phyloP scores from a whole-genome alignment of 768 basidiomycete species.

The Kwoniella dendrophila region DNA sequence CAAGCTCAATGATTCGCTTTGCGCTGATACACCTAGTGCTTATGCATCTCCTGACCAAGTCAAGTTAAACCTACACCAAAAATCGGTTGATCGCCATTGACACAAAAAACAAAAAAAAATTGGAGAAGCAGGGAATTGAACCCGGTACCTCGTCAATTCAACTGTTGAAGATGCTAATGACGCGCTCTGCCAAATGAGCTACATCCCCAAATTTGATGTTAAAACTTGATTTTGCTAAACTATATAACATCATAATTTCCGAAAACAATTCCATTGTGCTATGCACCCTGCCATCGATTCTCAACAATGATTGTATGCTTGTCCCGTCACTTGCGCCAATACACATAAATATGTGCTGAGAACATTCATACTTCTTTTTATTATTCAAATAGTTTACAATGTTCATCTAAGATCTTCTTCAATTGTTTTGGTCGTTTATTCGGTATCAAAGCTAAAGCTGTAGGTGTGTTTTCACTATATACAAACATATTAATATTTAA shows the following conservation, averaged over 20 bases:
- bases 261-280: too few species aligned
- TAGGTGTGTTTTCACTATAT: conserved; percentile 54
- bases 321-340: too few species aligned
- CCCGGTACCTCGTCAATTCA: conserved; percentile 27
- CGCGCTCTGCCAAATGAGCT: conserved; percentile 32
- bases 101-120: conserved; percentile 9
- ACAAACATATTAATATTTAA: too few species aligned
- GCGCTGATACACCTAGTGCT: too few species aligned
- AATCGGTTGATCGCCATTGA: background rate
- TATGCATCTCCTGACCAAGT: too few species aligned
- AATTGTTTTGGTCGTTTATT: conserved; percentile 52
- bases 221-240: background rate
- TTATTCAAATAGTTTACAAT: conserved; percentile 17
- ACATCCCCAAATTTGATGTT: conserved; percentile 20
- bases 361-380: too few species aligned
- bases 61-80: background rate
- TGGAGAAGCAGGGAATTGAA: conserved; percentile 26
- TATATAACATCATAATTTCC: conserved; percentile 29
- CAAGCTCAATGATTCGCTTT: too few species aligned
- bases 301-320: too few species aligned
- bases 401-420: conserved; percentile 48
- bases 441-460: conserved; percentile 54
- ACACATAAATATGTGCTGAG: too few species aligned
- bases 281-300: too few species aligned
- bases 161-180: conserved; percentile 19